Percentiles rank a stretch among this genome's conserved stretches.
phyloP scores from a whole-genome alignment of 2,329 filamentous ascomycete species.

The Penicillium concentricum region DNA sequence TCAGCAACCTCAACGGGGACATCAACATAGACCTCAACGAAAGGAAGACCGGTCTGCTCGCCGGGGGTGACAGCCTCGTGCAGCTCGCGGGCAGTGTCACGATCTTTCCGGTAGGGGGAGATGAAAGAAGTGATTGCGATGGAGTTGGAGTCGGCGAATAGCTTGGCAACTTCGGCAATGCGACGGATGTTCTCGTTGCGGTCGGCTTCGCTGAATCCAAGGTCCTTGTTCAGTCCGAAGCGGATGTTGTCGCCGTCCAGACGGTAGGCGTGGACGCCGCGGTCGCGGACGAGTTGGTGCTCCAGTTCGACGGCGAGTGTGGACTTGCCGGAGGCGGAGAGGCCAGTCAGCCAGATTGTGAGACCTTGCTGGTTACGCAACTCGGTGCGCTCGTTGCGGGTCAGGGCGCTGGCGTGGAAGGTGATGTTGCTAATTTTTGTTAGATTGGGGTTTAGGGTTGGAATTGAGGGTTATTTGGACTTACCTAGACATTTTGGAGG shows the following conservation, averaged over 20 bases:
- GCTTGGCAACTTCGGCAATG: slow-evolving; percentile 93
- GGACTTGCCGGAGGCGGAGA: slow-evolving; percentile 94
- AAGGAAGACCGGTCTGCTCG: slow-evolving; percentile 68
- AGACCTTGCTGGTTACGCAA: slow-evolving; percentile 79
- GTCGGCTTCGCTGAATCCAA: slow-evolving; percentile 90
- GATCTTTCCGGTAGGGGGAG: slow-evolving; percentile 86
- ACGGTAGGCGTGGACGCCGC: slow-evolving; percentile 81
- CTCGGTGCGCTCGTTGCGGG: slow-evolving; percentile 41
- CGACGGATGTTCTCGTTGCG: slow-evolving; percentile 97
- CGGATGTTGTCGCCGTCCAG: slow-evolving; percentile 98
- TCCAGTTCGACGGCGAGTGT: slow-evolving; percentile 95
- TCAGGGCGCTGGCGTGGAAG: slow-evolving; percentile 46
- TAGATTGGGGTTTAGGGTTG: slow-evolving; percentile 1
- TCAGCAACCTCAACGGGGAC: slow-evolving; percentile 89
- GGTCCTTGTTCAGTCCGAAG: slow-evolving; percentile 96
- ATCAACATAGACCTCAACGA: slow-evolving; percentile 93
- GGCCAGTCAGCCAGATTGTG: slow-evolving; percentile 96
- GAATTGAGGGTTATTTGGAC: slow-evolving; percentile 8
- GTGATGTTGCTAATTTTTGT: slow-evolving; percentile 44
- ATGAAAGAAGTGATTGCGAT: slow-evolving; percentile 96
- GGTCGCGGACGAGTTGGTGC: slow-evolving; percentile 76
- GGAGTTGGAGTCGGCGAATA: slow-evolving; percentile 87
- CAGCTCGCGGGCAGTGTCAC: slow-evolving; percentile 75
- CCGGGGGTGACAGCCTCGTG: slow-evolving; percentile 63
- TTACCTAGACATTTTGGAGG: slow-evolving; percentile 39